These are phyloP conservation scores for Posidonia australis DNA, from an alignment of 106 monocot genomes.

Conservation along the genomic window DNA sequence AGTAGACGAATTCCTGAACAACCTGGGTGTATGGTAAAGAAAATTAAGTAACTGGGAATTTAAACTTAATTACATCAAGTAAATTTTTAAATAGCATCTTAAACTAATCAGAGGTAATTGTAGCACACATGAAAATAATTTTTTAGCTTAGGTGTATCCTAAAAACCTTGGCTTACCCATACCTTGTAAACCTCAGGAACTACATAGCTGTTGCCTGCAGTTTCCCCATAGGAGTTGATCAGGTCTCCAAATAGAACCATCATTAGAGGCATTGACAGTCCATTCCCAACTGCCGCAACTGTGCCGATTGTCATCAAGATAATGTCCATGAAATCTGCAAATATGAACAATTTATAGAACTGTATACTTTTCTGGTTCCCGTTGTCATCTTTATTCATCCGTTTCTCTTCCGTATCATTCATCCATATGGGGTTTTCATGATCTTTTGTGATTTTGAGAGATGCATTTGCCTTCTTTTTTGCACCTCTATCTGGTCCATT, in stretches of 20 bases:
- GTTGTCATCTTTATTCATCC: neutral
- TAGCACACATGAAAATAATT: too few species aligned
- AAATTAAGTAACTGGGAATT: neutral
- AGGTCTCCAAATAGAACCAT: constrained; percentile 41
- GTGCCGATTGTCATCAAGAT: constrained; percentile 33
- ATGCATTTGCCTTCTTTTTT: too few species aligned
- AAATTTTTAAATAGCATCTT: too few species aligned
- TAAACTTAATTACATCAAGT: too few species aligned
- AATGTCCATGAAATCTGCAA: constrained; percentile 31
- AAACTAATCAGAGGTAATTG: too few species aligned
- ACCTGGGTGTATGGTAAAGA: constrained; percentile 17
- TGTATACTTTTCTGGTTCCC: constrained; percentile 8
- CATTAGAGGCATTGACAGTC: constrained; percentile 35
- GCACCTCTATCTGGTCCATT: too few species aligned
- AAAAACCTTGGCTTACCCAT: too few species aligned
- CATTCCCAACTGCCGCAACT: constrained; percentile 27
- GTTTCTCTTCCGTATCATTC: too few species aligned
- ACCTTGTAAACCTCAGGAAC: constrained; percentile 46
- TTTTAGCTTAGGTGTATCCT: too few species aligned
- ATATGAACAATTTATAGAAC: constrained; percentile 28
- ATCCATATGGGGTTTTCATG: too few species aligned
- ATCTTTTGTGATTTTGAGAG: too few species aligned
- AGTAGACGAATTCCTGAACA: constrained; percentile 32
- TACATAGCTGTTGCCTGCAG: constrained; percentile 13
- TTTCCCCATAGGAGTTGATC: constrained; percentile 39